Percentiles rank a stretch among this genome's conserved stretches.
Conservation (phyloP, 805 yeast species). For the Pichia cephalocereana region DNA sequence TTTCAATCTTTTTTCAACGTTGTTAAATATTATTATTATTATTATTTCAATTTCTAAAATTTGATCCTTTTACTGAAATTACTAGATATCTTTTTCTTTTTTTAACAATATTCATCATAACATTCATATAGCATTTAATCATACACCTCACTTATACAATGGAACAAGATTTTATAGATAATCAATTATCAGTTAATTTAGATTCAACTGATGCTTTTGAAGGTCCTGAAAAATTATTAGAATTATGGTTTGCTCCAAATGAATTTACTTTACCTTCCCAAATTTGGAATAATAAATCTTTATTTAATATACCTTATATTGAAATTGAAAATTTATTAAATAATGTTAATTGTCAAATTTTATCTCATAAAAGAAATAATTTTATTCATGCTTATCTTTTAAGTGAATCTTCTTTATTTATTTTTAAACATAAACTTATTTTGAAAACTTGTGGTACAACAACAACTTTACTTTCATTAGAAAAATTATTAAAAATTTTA, state of each 20-base stretch:
- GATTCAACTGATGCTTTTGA: slow-evolving; percentile 93
- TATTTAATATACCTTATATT: slow-evolving; percentile 54
- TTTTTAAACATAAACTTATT: slow-evolving; percentile 75
- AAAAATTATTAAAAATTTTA: slow-evolving; percentile 48
- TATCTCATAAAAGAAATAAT: slow-evolving; percentile 63
- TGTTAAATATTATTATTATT: too few relatives aligned
- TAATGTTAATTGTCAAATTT: slow-evolving; percentile 77
- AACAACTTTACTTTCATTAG: slow-evolving; percentile 72
- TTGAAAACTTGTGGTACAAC: slow-evolving; percentile 97
- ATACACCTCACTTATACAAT: too few relatives aligned
- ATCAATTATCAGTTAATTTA: slow-evolving; percentile 63
- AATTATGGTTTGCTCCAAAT: slow-evolving; percentile 70
- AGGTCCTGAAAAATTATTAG: slow-evolving; percentile 93
- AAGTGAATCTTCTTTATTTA: slow-evolving; percentile 85
- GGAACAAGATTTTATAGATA: slow-evolving; percentile 45
- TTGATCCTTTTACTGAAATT: too few relatives aligned
- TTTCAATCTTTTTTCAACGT: too few relatives aligned
- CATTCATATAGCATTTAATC: too few relatives aligned
- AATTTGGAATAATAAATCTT: slow-evolving; percentile 34
- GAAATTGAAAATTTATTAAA: slow-evolving; percentile 71
- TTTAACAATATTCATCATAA: too few relatives aligned
- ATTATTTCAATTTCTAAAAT: too few relatives aligned
- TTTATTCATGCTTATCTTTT: slow-evolving; percentile 75
- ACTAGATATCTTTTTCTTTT: too few relatives aligned
- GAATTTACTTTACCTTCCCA: slow-evolving; percentile 29